These are phyloP conservation scores for Lathyrus tuberosus DNA, from an alignment of 306 rosid genomes.

Conservation along the genomic window DNA sequence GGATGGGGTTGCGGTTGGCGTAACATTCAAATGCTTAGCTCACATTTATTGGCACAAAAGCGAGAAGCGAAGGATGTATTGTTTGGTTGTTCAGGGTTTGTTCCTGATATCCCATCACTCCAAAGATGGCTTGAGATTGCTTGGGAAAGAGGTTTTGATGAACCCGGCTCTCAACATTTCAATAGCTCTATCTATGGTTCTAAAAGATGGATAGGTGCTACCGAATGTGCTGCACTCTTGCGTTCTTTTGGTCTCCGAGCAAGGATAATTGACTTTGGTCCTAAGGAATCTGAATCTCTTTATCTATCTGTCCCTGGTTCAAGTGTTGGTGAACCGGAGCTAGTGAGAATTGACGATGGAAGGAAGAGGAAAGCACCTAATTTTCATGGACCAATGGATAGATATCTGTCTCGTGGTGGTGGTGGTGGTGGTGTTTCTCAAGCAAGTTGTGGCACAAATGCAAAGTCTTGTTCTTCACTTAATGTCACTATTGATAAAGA, in stretches of 20 bases:
- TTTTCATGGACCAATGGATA: slow-evolving; percentile 52
- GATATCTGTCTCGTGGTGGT: slow-evolving; percentile 33
- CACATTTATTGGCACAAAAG: slow-evolving; percentile 68
- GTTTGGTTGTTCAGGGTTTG: slow-evolving; percentile 75
- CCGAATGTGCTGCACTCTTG: slow-evolving; percentile 83
- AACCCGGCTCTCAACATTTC: slow-evolving; percentile 69
- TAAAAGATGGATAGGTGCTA: slow-evolving; percentile 74
- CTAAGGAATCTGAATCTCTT: slow-evolving; percentile 65
- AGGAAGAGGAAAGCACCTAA: slow-evolving; percentile 39
- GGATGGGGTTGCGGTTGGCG: slow-evolving; percentile 99
- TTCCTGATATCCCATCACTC: slow-evolving; percentile 84
- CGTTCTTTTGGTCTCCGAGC: slow-evolving; percentile 79
- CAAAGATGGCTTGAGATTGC: slow-evolving; percentile 98
- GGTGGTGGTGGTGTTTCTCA: slow-evolving; percentile 29
- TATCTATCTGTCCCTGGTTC: slow-evolving; percentile 75
- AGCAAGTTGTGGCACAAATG: slow-evolving; percentile 37
- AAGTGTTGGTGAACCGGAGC: slow-evolving; percentile 46
- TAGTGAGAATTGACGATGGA: slow-evolving; percentile 27
- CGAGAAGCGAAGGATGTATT: slow-evolving; percentile 58
- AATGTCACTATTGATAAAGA: slow-evolving; percentile 31
- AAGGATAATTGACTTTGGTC: slow-evolving; percentile 81
- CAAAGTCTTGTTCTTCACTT: slow-evolving; percentile 32
- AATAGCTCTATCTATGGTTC: slow-evolving; percentile 60
- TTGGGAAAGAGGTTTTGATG: slow-evolving; percentile 92
- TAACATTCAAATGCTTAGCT: slow-evolving; percentile 81